These are phyloP conservation scores for Rosa hybrid DNA, from an alignment of 331 rosid species.

Conservation along the genomic window DNA sequence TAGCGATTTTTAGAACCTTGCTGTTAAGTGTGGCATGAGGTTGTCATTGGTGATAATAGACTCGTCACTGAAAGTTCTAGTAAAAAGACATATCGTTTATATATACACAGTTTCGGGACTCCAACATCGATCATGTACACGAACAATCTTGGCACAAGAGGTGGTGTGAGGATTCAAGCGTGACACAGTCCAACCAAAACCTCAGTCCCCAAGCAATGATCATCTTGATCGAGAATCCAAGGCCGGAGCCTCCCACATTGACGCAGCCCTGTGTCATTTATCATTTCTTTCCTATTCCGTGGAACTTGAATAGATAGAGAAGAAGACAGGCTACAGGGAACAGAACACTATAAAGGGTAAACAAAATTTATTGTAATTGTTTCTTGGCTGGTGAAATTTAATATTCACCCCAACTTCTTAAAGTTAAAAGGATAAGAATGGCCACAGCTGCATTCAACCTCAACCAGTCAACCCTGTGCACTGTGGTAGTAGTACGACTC, in stretches of 20 bases:
- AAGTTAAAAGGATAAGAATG: not conserved
- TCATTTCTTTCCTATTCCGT: not conserved
- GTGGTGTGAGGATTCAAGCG: not conserved
- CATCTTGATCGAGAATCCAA: not conserved
- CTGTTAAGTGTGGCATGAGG: too few species aligned
- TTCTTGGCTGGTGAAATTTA: not conserved
- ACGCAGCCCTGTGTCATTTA: not conserved
- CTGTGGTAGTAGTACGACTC: not conserved
- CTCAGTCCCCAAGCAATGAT: not conserved
- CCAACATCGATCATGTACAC: not conserved
- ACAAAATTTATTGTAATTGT: not conserved
- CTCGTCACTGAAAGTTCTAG: too few species aligned
- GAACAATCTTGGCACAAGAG: not conserved
- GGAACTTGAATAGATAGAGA: not conserved
- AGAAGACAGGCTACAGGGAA: not conserved
- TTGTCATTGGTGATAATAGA: too few species aligned
- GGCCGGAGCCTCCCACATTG: not conserved
- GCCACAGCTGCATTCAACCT: not conserved
- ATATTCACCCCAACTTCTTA: not conserved
- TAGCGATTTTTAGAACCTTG: too few species aligned
- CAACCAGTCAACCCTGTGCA: too few species aligned
- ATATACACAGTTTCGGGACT: not conserved
- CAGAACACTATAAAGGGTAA: not conserved
- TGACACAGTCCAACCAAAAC: not conserved
- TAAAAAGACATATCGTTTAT: too few species aligned